These are phyloP conservation scores for Penicillium cinerascens DNA, from an alignment of 495 filamentous ascomycete species.

Conservation along the genomic window DNA sequence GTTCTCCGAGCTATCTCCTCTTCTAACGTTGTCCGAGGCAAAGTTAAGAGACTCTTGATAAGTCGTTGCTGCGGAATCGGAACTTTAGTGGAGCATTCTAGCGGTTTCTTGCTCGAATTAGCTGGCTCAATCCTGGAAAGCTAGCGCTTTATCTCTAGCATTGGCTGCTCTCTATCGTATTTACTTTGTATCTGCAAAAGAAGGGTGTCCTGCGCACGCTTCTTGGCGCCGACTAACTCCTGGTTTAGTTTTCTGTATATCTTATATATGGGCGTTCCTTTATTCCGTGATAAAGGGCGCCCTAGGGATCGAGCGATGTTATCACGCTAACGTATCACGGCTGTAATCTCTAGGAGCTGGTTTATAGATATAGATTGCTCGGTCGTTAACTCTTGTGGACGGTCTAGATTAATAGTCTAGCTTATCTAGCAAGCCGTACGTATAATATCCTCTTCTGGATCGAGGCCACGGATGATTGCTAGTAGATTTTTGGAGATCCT, in stretches of 20 bases:
- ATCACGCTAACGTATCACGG: conserved; percentile 20
- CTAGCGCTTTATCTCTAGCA: conserved; percentile 24
- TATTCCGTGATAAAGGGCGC: conserved; percentile 14
- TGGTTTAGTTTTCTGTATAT: conserved; percentile 25
- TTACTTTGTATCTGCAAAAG: conserved; percentile 24
- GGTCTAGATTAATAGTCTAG: conserved; percentile 30
- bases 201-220: conserved; percentile 24
- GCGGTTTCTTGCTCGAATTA: conserved; percentile 10
- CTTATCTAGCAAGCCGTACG: conserved; percentile 29
- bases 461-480: conserved; percentile 28
- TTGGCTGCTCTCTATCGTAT: conserved; percentile 27
- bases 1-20: conserved; percentile 30
- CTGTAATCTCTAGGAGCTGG: conserved; percentile 16
- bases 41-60: conserved; percentile 28
- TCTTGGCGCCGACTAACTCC: conserved; percentile 13
- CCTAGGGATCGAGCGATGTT: conserved; percentile 16
- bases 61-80: conserved; percentile 26
- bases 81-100: conserved; percentile 21
- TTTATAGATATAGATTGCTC: conserved; percentile 29
- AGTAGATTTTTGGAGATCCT: conserved; percentile 29
- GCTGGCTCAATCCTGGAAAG: conserved; percentile 16
- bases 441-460: conserved; percentile 33
- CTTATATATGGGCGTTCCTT: conserved; percentile 21
- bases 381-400: conserved; percentile 27
- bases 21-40: conserved; percentile 28